Percentiles rank a stretch among this genome's conserved stretches.
phyloP scores from a whole-genome alignment of 768 basidiomycete species.

The Boletus tylopilopsis region DNA sequence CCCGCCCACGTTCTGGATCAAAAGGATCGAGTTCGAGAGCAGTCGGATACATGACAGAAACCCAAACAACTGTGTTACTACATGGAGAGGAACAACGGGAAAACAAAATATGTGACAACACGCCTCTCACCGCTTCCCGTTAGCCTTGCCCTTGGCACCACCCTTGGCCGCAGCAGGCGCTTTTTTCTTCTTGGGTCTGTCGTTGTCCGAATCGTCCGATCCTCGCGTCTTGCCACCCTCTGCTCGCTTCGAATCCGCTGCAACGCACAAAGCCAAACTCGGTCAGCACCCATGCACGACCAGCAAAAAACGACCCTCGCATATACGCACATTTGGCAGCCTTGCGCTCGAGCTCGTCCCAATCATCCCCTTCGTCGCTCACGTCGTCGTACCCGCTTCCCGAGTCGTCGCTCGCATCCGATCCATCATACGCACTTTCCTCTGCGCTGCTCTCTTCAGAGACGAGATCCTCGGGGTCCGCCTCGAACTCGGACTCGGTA shows the following conservation, averaged over 20 bases:
- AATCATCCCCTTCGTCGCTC: conserved; percentile 84
- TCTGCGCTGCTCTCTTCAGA: conserved; percentile 45
- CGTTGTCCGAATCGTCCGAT: conserved; percentile 53
- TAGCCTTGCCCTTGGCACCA: conserved; percentile 37
- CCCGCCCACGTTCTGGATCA: too few species aligned
- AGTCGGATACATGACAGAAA: too few species aligned
- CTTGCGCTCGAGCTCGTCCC: conserved; percentile 93
- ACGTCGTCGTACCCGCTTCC: conserved; percentile 58
- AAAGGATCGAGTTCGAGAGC: too few species aligned
- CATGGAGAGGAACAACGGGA: background rate
- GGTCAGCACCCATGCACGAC: background rate
- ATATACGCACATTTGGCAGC: conserved; percentile 76
- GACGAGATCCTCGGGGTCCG: conserved; percentile 41
- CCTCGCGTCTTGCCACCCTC: conserved; percentile 36
- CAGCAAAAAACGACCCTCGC: too few species aligned
- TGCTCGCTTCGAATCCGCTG: conserved; percentile 50
- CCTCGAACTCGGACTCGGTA: conserved; percentile 65
- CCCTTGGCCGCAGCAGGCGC: conserved; percentile 16
- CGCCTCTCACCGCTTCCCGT: conserved; percentile 35
- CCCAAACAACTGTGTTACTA: too few species aligned
- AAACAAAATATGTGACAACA: background rate
- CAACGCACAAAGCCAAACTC: background rate
- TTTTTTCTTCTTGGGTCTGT: conserved; percentile 46
- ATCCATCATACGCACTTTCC: conserved; percentile 54
- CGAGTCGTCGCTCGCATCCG: conserved; percentile 51